Percentiles rank a stretch among this genome's conserved stretches.
phyloP scores from a whole-genome alignment of 345 rosid genomes.

The Linum lewisii region DNA sequence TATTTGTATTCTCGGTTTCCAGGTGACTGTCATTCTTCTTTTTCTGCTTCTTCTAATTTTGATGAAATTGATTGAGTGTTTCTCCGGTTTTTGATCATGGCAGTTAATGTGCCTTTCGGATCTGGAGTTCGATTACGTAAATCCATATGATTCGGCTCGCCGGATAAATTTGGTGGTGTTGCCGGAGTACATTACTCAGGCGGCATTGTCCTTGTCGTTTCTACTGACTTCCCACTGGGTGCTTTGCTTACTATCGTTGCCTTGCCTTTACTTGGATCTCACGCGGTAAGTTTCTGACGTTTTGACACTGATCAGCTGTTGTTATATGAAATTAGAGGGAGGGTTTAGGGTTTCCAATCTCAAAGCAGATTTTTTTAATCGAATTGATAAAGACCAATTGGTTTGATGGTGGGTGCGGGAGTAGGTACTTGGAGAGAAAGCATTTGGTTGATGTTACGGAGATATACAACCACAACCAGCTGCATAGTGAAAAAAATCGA shows the following conservation, averaged over 20 bases:
- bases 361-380: not conserved
- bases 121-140: slow-evolving; percentile 34
- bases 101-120: slow-evolving; percentile 37
- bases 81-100: not conserved
- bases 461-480: slow-evolving; percentile 12
- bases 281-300: slow-evolving; percentile 20
- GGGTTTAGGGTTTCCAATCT: too few relatives aligned
- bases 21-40: slow-evolving; percentile 1
- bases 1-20: slow-evolving; percentile 10
- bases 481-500: slow-evolving; percentile 5
- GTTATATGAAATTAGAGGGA: not conserved
- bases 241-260: slow-evolving; percentile 27
- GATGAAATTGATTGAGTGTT: not conserved
- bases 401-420: not conserved
- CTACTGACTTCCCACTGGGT: slow-evolving; percentile 39
- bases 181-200: slow-evolving; percentile 33
- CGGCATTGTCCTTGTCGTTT: slow-evolving; percentile 23
- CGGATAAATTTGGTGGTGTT: slow-evolving; percentile 24
- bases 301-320: not conserved
- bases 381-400: not conserved
- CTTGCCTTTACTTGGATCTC: slow-evolving; percentile 26
- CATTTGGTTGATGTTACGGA: slow-evolving; percentile 14
- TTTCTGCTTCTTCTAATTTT: too few relatives aligned
- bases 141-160: slow-evolving; percentile 31
- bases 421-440: slow-evolving; percentile 8